Evolutionary conservation across 2,329 filamentous ascomycete species (phyloP), one percentile per base, ranked within the genome.

Genomic region (Cordyceps cateniannulata): DNA sequence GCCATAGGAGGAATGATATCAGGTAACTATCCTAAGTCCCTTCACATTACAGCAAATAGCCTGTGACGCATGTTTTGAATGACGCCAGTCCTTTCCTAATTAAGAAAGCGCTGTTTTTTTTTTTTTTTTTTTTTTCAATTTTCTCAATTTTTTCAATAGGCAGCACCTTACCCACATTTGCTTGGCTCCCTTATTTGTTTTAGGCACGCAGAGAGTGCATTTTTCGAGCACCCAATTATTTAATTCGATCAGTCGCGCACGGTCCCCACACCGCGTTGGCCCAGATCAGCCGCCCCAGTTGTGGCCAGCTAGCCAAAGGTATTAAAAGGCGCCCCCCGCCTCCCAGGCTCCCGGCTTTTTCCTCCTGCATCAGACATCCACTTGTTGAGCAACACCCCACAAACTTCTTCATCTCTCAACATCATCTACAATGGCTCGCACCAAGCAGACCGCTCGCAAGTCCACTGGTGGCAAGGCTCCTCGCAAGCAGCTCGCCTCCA

Each of bases 401-500:
- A 66, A 65, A 65, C 32, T 35, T 35, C 32, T 10, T 35, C 38
- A 42, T 35, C 63, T 63, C 65, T 60, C 60, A 68, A 70, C 69
- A 74, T 69, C 72, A 70, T 63, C 71, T 70, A 75, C 72, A 79
- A 86, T 86, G 83, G 83, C 83, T 69, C 83, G 83, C 72, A 86
- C 83, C 66, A 86, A 86, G 82, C 83, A 86, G 75, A 86, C 82
- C 71, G 85, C 85, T 71, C 84, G 85, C 75, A 87, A 96, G 84
- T 89, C 86, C 77, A 89, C 86, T 71, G 86, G 86, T 86, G 86
- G 86, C 83, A 89, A 89, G 83, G 86, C 86, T 70, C 86, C 86
- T 65, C 85, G 86, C 80, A 99, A 99, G 91, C 93, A 97, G 87
- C 92, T 98, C 75, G 93, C 93, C 72, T 96, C 93, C 85, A 97